Conservation (phyloP, 2,329 filamentous ascomycete genomes). For the Purpureocillium lavendulum region DNA sequence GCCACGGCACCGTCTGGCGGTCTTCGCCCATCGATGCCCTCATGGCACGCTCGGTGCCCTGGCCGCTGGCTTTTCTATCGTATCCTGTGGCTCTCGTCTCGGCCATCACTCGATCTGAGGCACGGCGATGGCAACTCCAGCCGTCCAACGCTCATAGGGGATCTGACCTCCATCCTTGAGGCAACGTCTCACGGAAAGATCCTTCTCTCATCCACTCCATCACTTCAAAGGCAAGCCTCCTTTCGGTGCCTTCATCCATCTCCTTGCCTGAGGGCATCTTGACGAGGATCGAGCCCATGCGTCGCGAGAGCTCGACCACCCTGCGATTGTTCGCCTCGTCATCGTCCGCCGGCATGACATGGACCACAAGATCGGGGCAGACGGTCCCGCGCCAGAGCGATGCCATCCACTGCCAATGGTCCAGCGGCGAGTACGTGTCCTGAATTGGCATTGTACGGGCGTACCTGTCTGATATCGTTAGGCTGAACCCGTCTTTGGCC, state of each 20-base stretch:
- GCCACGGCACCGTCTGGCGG: no score
- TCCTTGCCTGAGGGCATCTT: conserved; percentile 32
- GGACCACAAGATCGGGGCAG: conserved; percentile 72
- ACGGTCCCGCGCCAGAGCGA: conserved; percentile 84
- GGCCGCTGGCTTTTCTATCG: no score
- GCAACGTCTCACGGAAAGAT: conserved; percentile 26
- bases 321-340: conserved; percentile 28
- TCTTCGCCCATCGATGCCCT: no score
- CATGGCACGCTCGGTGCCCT: no score
- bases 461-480: conserved; percentile 69
- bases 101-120: not conserved
- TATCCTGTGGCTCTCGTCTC: no score
- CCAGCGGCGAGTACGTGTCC: conserved; percentile 71
- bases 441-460: conserved; percentile 65
- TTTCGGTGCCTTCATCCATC: conserved; percentile 60
- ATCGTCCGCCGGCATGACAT: conserved; percentile 38
- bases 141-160: not conserved
- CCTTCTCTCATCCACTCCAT: conserved; percentile 64
- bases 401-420: conserved; percentile 97
- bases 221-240: conserved; percentile 78
- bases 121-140: no score
- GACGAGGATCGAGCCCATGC: conserved; percentile 46
- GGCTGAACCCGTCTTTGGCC: conserved; percentile 68
- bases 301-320: conserved; percentile 47
- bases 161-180: conserved; percentile 10